Percentiles rank a stretch among this genome's conserved stretches.
Conservation (phyloP, 148 eudicot genomes). For the Cornus controversa region DNA sequence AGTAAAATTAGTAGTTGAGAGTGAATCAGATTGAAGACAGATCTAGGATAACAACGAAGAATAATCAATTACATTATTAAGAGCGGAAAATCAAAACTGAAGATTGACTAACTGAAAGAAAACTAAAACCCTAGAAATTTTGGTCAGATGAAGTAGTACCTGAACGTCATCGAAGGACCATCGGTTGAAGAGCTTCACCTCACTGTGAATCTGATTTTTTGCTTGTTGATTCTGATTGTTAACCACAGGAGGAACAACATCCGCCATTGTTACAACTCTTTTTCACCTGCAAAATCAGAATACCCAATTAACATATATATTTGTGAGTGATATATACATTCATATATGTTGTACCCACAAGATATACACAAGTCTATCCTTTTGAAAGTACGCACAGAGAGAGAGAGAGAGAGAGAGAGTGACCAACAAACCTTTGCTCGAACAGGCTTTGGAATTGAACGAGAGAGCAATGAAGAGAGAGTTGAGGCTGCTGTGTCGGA, state of each 20-base stretch:
- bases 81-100: background rate
- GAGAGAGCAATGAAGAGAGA: background rate
- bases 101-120: background rate
- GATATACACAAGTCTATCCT: too few relatives aligned
- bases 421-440: background rate
- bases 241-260: constrained; percentile 2
- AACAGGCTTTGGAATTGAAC: background rate
- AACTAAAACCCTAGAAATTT: background rate
- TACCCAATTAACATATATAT: background rate
- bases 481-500: background rate
- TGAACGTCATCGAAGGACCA: constrained; percentile 22
- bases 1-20: too few relatives aligned
- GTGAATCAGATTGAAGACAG: background rate
- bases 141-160: background rate
- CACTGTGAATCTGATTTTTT: background rate
- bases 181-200: constrained; percentile 20
- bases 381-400: too few relatives aligned
- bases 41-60: background rate
- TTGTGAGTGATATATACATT: background rate
- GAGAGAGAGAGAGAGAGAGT: background rate
- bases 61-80: background rate
- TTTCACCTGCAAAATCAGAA: background rate
- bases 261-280: background rate
- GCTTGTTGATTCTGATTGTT: background rate
- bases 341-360: too few relatives aligned